Evolutionary conservation across 2,329 filamentous ascomycete species (phyloP), one percentile per base, ranked within the genome.

Genomic region (Alternaria gansuensis): DNA sequence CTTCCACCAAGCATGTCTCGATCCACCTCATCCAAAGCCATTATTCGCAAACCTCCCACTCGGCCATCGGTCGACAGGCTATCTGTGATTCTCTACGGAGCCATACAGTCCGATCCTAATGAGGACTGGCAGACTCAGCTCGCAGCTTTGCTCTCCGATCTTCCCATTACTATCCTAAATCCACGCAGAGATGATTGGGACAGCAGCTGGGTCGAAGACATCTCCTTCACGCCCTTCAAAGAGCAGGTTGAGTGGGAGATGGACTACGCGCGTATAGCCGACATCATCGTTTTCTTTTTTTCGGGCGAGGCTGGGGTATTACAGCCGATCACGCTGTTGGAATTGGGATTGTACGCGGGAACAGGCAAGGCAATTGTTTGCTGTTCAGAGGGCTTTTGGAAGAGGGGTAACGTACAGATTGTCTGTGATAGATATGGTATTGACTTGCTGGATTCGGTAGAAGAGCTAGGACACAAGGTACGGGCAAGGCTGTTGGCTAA

Each of bases 231-330:
- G 3, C 81, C 78, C 0, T 89, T 85, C 73, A 77, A 75, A n/a
- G 78, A 85, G 56, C 87, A 89, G 71, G 81, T 85, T 0, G 75
- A 81, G 40, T 90, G 87, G 87, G 88, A 90, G 71, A 80, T 89
- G 37, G 81, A 85, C 40, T 83, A 81, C 74, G 84, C 85, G 64
- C 81, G 84, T 13, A 54, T 62, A 1, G 85, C 86, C 0, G 82
- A 85, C 70, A 63, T 88, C 4, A 75, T 89, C 17, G 83, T 84
- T 4, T 76, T 89, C 40, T 85, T 84, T 64, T 86, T 89, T 21
- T 43, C 49, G 54, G 17, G 17, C 55, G 80, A 83, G 26, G 78
- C 81, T 0, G 75, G 65, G 1, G 85, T 82, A 0, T 70, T 78
- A 48, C 84, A 86, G 7, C 84, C 85, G 2, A 78, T 88, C 43